phyloP scores from a whole-genome alignment of 2,329 filamentous ascomycete genomes.

The Cordyceps javanica region DNA sequence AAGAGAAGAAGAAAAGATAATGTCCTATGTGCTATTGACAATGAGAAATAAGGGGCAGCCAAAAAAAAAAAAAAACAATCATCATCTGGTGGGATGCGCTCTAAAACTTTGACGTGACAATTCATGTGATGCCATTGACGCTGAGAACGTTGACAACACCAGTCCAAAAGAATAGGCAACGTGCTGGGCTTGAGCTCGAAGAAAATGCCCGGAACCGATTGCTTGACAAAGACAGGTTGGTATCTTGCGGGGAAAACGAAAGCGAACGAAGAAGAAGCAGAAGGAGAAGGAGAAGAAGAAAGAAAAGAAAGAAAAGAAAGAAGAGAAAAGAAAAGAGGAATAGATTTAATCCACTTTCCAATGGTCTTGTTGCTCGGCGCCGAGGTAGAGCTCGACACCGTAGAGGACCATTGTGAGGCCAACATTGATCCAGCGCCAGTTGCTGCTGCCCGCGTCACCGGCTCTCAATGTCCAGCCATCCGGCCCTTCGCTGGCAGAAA shows the following conservation, averaged over 20 bases:
- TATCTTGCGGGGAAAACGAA: slow-evolving; percentile 3
- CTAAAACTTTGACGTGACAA: neutral
- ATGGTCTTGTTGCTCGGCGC: slow-evolving; percentile 79
- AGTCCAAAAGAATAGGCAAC: neutral
- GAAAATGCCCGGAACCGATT: neutral
- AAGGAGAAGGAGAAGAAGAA: neutral
- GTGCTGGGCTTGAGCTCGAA: neutral
- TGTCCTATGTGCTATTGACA: neutral
- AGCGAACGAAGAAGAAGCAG: slow-evolving; percentile 8
- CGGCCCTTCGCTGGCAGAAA: slow-evolving; percentile 66
- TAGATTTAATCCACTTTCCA: slow-evolving; percentile 78
- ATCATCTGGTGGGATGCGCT: neutral
- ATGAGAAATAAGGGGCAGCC: neutral
- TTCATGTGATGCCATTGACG: neutral
- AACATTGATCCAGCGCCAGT: slow-evolving; percentile 92
- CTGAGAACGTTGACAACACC: neutral
- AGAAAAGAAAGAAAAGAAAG: slow-evolving; percentile 5
- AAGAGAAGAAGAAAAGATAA: neutral
- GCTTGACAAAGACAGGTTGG: slow-evolving; percentile 6
- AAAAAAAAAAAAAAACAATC: neutral
- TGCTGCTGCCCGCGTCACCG: slow-evolving; percentile 71
- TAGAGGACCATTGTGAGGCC: slow-evolving; percentile 85
- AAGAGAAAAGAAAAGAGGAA: neutral
- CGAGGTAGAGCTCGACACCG: slow-evolving; percentile 81
- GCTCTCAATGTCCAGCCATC: slow-evolving; percentile 81